A percentile compares a stretch with the other conserved stretches of the same genome.
Evolutionary conservation across 768 basidiomycete genomes (phyloP).

Genomic region (Hygrocybe coccinea): DNA sequence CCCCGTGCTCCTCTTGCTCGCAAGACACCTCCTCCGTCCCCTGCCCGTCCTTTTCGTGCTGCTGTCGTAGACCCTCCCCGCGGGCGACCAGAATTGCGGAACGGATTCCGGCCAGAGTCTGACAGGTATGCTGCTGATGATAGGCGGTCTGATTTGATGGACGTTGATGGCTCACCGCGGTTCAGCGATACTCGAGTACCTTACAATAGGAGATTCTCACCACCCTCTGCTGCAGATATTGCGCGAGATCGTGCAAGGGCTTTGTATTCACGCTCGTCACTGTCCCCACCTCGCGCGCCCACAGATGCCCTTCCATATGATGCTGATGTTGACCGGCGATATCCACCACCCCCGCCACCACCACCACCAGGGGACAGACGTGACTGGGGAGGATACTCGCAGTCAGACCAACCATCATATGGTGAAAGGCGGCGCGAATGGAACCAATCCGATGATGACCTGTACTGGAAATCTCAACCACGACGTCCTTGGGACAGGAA

Average conservation of each 20-base stretch:
- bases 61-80: slow-evolving; percentile 33
- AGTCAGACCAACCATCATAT: not conserved
- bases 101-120: slow-evolving; percentile 37
- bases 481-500: too few species aligned
- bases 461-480: slow-evolving; percentile 32
- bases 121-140: slow-evolving; percentile 34
- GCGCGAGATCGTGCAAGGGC: slow-evolving; percentile 31
- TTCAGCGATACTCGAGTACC: slow-evolving; percentile 32
- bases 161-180: slow-evolving; percentile 32
- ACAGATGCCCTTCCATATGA: slow-evolving; percentile 27
- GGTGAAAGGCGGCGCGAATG: slow-evolving; percentile 13
- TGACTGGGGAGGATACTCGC: slow-evolving; percentile 22
- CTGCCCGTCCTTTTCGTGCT: slow-evolving; percentile 24
- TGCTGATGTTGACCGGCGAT: slow-evolving; percentile 31
- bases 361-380: slow-evolving; percentile 23
- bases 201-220: slow-evolving; percentile 26
- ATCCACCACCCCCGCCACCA: too few species aligned
- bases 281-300: slow-evolving; percentile 26
- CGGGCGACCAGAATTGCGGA: slow-evolving; percentile 26
- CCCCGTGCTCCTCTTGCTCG: slow-evolving; percentile 15
- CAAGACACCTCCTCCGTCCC: slow-evolving; percentile 19
- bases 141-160: slow-evolving; percentile 33
- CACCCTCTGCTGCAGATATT: slow-evolving; percentile 30
- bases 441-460: slow-evolving; percentile 36
- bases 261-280: slow-evolving; percentile 26